Evolutionary conservation across 2,329 filamentous ascomycete genomes (phyloP), one percentile per base, ranked within the genome.

Genomic region (Aspergillus pseudotamarii): DNA sequence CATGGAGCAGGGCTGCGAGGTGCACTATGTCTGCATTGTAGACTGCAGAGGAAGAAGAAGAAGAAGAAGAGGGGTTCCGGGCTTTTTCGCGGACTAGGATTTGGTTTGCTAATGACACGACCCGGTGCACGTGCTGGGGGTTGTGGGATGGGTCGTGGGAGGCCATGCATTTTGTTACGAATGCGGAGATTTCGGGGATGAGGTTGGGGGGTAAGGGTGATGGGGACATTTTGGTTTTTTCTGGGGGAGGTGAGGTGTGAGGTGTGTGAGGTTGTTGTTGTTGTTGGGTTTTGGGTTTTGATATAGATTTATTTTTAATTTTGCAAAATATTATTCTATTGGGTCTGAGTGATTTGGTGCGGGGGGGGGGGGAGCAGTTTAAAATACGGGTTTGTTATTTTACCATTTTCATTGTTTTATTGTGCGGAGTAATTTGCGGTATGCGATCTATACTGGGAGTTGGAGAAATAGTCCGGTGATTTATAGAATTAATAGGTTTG

Each of bases 81-180:
- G 64, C 58, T 51, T 72, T 77, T 59, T 88, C 85, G 46, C 78
- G 75, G 56, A 81, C 72, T 62, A 91, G 83, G 66, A 93, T 90
- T 68, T 85, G 81, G 53, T 87, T 86, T 8, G 93, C 87, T 41
- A 95, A 86, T n/a, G 85, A 84, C 26, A 93, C 80, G 26, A 97
- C 93, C 59, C 94, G 90, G 66, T 88, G 82, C 72, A 97, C 91
- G 77, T 97, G 94, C 61, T 87, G 82, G 82, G 92, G 96, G 81
- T 96, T 92, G 81, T 97, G 94, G 2, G 92, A 96, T 58, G 88
- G 88, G 79, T 97, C 94, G 79, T 92, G 72, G 66, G 86, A 83
- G 53, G 86, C 82, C 89, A 94, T 94, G 82, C 91, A 93, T 48
- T 83, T 80, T 72, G 87, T 81, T 59, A 92, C 89, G 75, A 89